Evolutionary conservation across 768 basidiomycete genomes (phyloP).

Genomic region (Pleurotus sapidus): DNA sequence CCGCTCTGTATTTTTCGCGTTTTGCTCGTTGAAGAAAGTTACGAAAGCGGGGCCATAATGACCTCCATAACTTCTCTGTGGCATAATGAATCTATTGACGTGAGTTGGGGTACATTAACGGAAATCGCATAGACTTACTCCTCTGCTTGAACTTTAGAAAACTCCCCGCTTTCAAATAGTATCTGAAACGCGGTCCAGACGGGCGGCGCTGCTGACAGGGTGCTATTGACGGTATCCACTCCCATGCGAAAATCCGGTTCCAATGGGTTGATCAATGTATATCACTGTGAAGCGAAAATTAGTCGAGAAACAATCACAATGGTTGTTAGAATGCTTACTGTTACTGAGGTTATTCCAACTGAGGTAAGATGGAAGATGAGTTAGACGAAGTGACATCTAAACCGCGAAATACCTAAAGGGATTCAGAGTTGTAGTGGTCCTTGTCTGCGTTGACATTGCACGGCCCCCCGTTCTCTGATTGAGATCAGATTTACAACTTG

Average conservation of each 20-base stretch:
- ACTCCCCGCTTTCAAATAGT: slow-evolving; percentile 53
- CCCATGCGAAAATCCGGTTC: slow-evolving; percentile 65
- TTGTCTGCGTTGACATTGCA: slow-evolving; percentile 57
- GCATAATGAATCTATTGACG: slow-evolving; percentile 53
- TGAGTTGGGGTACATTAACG: not conserved
- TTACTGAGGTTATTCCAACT: slow-evolving; percentile 73
- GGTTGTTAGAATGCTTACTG: slow-evolving; percentile 32
- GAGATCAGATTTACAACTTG: not conserved
- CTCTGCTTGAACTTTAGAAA: slow-evolving; percentile 47
- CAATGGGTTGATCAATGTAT: slow-evolving; percentile 70
- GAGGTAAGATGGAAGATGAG: not conserved
- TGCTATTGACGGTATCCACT: slow-evolving; percentile 53
- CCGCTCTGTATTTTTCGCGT: slow-evolving; percentile 45
- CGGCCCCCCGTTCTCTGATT: slow-evolving; percentile 60
- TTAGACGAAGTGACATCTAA: too few relatives aligned
- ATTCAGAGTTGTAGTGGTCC: slow-evolving; percentile 49
- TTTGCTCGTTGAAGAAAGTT: slow-evolving; percentile 63
- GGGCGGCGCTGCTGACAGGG: slow-evolving; percentile 49
- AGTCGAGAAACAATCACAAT: not conserved
- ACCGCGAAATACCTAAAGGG: slow-evolving; percentile 46
- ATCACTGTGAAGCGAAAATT: slow-evolving; percentile 40
- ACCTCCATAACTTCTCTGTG: slow-evolving; percentile 67
- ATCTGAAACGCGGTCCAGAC: slow-evolving; percentile 66
- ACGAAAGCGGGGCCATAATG: slow-evolving; percentile 67
- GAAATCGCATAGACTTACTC: slow-evolving; percentile 42